Percentiles rank a stretch among this genome's conserved stretches.
These are phyloP conservation scores for Astrephomene gubernaculifera DNA, from an alignment of 139 green algal genomes.

Conservation along the genomic window DNA sequence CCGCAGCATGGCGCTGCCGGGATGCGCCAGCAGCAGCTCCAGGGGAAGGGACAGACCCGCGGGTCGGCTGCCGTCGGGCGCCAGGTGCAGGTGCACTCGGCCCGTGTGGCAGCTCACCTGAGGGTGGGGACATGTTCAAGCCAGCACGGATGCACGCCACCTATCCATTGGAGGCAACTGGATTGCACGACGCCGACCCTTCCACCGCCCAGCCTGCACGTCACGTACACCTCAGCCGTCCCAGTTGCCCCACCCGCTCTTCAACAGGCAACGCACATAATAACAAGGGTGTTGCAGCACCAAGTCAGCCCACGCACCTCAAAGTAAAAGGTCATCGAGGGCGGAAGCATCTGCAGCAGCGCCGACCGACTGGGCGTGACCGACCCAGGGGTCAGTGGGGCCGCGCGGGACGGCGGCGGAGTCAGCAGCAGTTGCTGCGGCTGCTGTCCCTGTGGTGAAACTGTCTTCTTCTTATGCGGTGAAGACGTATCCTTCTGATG, in stretches of 20 bases:
- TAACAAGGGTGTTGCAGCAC: no score
- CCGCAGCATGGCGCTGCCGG: background rate
- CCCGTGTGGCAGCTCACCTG: slow-evolving; percentile 81
- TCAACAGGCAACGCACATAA: no score
- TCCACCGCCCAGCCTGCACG: no score
- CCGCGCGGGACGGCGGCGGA: background rate
- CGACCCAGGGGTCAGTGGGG: slow-evolving; percentile 2
- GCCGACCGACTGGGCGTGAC: slow-evolving; percentile 15
- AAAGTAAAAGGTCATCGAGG: slow-evolving; percentile 34
- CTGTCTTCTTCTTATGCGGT: background rate
- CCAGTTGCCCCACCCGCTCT: background rate
- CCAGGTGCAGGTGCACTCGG: slow-evolving; percentile 83
- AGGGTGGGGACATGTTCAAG: background rate
- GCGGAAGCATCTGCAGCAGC: slow-evolving; percentile 34
- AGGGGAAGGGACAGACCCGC: slow-evolving; percentile 79
- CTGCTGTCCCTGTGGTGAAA: no score
- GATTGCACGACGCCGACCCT: background rate
- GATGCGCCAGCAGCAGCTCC: slow-evolving; percentile 62
- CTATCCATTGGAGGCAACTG: background rate
- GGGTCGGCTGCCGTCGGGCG: slow-evolving; percentile 66
- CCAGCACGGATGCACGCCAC: slow-evolving; percentile 42
- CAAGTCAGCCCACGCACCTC: no score
- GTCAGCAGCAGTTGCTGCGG: background rate
- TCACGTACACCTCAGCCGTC: background rate
- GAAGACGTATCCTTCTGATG: background rate